phyloP scores from a whole-genome alignment of 495 filamentous ascomycete genomes.

The Aspergillus coremiiformis region DNA sequence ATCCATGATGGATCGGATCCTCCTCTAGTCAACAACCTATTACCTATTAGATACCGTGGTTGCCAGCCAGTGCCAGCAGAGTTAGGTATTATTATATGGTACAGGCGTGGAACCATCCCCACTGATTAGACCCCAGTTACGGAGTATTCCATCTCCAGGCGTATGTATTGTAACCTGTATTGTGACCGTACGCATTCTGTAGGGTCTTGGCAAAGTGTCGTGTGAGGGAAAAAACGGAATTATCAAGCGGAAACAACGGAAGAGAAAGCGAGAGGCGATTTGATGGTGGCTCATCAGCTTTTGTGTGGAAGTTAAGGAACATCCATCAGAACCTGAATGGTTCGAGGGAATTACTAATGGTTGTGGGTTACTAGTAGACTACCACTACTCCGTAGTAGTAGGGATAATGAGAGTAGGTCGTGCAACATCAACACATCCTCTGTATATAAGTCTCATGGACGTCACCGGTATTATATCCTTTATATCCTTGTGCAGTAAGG shows the following conservation, averaged over 20 bases:
- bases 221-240: neutral
- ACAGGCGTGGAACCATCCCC: neutral
- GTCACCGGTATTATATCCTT: neutral
- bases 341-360: too few species aligned
- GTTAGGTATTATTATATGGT: neutral
- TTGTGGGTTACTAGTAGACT: too few species aligned
- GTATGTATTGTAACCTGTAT: neutral
- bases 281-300: neutral
- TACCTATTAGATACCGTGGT: too few species aligned
- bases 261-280: neutral
- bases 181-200: neutral
- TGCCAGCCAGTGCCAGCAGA: too few species aligned
- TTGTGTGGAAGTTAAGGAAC: neutral
- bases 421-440: too few species aligned
- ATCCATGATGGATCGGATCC: too few species aligned
- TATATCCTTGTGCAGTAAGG: neutral
- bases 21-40: too few species aligned
- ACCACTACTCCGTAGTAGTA: too few species aligned
- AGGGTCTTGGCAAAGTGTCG: conserved; percentile 8
- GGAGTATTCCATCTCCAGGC: too few species aligned
- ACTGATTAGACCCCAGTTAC: neutral
- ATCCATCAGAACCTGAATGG: neutral
- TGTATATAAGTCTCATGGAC: neutral
- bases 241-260: neutral
- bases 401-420: too few species aligned